Percentiles rank a stretch among this genome's conserved stretches.
These are phyloP conservation scores for Salvia splendens DNA, from an alignment of 257 asterid genomes.

Conservation along the genomic window DNA sequence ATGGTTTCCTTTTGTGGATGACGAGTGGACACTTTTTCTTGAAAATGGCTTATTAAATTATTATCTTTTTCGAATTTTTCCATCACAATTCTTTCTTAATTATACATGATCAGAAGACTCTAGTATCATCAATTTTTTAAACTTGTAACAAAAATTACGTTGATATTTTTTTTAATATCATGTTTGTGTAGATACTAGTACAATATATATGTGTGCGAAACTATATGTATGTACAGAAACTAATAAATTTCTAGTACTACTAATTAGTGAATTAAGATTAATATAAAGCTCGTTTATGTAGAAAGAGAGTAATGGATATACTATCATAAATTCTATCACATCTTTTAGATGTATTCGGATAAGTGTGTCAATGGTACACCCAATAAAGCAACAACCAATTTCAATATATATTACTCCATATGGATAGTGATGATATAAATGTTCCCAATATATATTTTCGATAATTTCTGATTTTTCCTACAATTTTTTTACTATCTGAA, in stretches of 20 bases:
- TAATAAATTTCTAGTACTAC: too few species aligned
- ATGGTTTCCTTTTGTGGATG: slow-evolving; percentile 48
- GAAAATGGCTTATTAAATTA: slow-evolving; percentile 43
- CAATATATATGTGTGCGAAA: too few species aligned
- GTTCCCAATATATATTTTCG: neutral
- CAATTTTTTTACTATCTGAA: too few species aligned
- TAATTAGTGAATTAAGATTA: too few species aligned
- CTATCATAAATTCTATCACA: slow-evolving; percentile 3
- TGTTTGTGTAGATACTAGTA: too few species aligned
- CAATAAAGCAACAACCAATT: slow-evolving; percentile 15
- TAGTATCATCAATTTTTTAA: neutral
- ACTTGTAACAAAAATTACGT: neutral
- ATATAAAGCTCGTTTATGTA: too few species aligned
- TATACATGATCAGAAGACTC: neutral
- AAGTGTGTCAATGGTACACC: slow-evolving; percentile 8
- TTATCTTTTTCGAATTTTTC: slow-evolving; percentile 15
- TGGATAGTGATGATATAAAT: neutral
- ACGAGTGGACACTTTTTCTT: slow-evolving; percentile 65
- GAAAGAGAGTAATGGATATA: neutral
- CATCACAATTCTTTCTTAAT: too few species aligned
- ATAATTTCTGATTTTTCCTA: neutral
- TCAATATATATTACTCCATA: neutral
- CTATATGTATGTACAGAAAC: neutral
- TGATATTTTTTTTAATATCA: too few species aligned
- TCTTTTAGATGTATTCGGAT: slow-evolving; percentile 16